Base-by-base conservation (phyloP, 164 flowering plant genomes). In the Houttuynia cordata region DNA sequence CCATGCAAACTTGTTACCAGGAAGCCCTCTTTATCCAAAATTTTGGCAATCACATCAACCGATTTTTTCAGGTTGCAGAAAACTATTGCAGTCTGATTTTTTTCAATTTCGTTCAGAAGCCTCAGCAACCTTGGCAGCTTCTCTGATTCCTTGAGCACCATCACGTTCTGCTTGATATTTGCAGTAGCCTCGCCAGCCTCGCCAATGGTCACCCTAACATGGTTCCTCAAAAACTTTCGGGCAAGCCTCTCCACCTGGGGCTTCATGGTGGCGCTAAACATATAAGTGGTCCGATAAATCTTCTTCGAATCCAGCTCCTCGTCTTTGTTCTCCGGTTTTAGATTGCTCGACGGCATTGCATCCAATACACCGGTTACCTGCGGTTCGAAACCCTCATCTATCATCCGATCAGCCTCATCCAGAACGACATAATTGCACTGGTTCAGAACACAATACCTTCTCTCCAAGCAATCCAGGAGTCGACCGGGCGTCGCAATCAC, bases 191-290 rank as follows among this genome's bases (percentile, higher is more conserved):
- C 87, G 58, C 97, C 97, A 56, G 97, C 94, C 56, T 94, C 85
- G n/a, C 96, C 94, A 64, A 88, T 83, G 0, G 75, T 89, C 19
- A 89, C 97, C 34, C 87, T 95, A 23, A 89, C 97, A 13, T 95
- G 97, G 63, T 89, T 89, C 67, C 97, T 85, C 73, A 91, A 56
- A 67, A 81, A 91, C 77, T 91, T 91, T 68, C 95, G 80, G 0
- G 96, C 96, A 63, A 91, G 86, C 64, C 98, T 65, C 80, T 91
- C 96, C 25, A 88, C 96, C 86, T 0, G 88, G 80, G 0, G 97
- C n/a, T n/a, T 95, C 97, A 91, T 88, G n/a, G 96, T 91, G 14
- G 97, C 97, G 71, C 95, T 87, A 47, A 91, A 91, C 98, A 91
- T 91, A 47, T 91, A 87, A 23, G 96, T 91, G 0, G 98, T 91